Evolutionary conservation across 768 basidiomycete genomes (phyloP), one percentile per base, ranked within the genome.

Genomic region (Hericium rajendrae): DNA sequence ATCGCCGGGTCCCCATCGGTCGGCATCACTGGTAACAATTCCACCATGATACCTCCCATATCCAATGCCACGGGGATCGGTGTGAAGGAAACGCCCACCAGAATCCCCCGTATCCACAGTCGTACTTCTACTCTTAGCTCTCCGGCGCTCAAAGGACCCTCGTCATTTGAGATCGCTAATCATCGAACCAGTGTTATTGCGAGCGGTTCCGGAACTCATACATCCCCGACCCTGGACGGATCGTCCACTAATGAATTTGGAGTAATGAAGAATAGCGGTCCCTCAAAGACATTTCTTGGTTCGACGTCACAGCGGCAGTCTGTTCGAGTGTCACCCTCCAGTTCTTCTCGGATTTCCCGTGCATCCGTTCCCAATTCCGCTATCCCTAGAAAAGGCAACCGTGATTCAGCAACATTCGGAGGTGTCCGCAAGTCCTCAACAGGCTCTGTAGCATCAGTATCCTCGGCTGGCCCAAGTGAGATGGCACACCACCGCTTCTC

Each of bases 1-100:
- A 95, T 95, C 56, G 91, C 93, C 32, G 94, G 94, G 37, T 94
- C 93, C 3, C 94, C 94, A 4, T 94, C 93, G 12, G 88, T 92
- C 51, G 87, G 84, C 51, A 82, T 81, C 32, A 76, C 74, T 13
- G 79, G 46, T 73, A 74, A 13, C 76, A 76, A 49, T 77, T 77
- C 60, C 10, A 56, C 58, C 32, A 77, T 72, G 15, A 78, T 76
- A 9, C 80, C 80, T 10, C 76, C 77, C n/a, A 68, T 79, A 41
- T 66, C 75, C 56, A 86, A 84, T 62, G 74, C 81, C 15, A 65
- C 74, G 2, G 74, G 78, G 28, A 72, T 75, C 10, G 70, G 84
- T 56, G 68, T 80, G 5, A 92, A 92, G 71, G 91, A 91, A 67
- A 92, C 92, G 0, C 91, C 91, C 3, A 94, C 91, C 18, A 94